phyloP scores from a whole-genome alignment of 345 rosid genomes.

The Eutrema japonicum region DNA sequence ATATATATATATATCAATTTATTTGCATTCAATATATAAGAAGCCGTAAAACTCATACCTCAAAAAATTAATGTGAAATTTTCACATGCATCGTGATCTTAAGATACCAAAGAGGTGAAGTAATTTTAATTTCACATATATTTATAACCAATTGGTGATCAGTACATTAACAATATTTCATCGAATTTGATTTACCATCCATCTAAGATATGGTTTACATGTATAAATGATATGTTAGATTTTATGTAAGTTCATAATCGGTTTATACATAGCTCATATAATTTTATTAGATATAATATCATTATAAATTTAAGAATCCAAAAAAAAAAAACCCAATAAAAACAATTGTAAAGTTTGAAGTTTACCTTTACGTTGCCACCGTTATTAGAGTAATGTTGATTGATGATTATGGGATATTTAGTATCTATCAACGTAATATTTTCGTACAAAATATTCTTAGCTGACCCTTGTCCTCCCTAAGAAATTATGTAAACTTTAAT shows the following conservation, averaged over 20 bases:
- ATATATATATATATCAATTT: too few relatives aligned
- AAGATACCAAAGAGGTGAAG: background rate
- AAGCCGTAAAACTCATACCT: too few relatives aligned
- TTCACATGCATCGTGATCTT: too few relatives aligned
- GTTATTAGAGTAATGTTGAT: slow-evolving; percentile 21
- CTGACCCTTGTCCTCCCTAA: slow-evolving; percentile 28
- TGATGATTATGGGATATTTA: slow-evolving; percentile 24
- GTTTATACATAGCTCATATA: background rate
- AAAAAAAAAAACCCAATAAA: background rate
- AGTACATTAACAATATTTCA: too few relatives aligned
- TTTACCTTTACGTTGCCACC: background rate
- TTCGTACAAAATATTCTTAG: slow-evolving; percentile 26
- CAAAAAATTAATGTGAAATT: too few relatives aligned
- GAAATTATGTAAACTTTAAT: background rate
- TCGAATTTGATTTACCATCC: too few relatives aligned
- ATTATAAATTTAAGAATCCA: background rate
- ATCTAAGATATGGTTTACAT: background rate
- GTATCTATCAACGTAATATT: slow-evolving; percentile 14
- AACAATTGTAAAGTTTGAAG: background rate
- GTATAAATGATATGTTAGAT: background rate
- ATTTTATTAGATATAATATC: background rate
- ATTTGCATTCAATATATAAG: too few relatives aligned
- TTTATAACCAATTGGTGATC: too few relatives aligned
- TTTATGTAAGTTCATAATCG: background rate
- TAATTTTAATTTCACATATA: background rate